Base-by-base conservation (phyloP, 1,284 basidiomycete genomes). In the Ceratobasidium sp. region DNA sequence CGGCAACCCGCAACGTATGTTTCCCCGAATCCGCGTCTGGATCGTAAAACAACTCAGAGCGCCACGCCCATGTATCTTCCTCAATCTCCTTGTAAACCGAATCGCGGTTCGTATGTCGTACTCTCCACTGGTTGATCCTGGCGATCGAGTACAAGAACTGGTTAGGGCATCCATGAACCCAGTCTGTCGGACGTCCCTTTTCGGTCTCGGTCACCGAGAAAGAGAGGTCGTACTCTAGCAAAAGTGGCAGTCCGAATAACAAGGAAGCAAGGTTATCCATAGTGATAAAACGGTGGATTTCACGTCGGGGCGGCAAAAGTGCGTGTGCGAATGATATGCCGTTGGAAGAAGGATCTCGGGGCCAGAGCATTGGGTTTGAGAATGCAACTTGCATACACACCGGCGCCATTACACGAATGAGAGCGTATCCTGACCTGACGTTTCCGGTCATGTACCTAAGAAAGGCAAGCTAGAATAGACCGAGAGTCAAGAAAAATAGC, bases 51-150 rank as follows among this genome's bases (percentile, higher is more conserved):
- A 36, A 28, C 23, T n/a, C 28, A 6, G 52, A 53, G 5, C n/a
- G 3, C 65, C 65, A 69, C 9, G 36, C 65, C 65, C 65, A 69
- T 8, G 28, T 28, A 21, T 14, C 53, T 3, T 18, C 52, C 28
- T 67, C 64, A 28, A 67, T 26, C 34, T 36, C 50, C 18, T 58
- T 53, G 50, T 45, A 62, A 50, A 12, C 21, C 43, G 43, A 8
- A 23, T 62, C 18, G 10, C 41, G 32, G 8, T 16, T n/a, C 18
- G 34, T n/a, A n/a, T n/a, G n/a, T n/a, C n/a, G n/a, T n/a, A n/a
- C n/a, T n/a, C n/a, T 34, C 65, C 65, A 69, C 21, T 30, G 12
- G 30, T 43, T 69, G 12, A 69, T 69, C 28, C 58, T 69, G 1
- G 46, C 16, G n/a, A 69, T 57, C 9, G 39, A 12, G 1, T n/a